A percentile compares a stretch with the other conserved stretches of the same genome.
phyloP scores from a whole-genome alignment of 306 rosid species.

The Ochetophila trinervis region DNA sequence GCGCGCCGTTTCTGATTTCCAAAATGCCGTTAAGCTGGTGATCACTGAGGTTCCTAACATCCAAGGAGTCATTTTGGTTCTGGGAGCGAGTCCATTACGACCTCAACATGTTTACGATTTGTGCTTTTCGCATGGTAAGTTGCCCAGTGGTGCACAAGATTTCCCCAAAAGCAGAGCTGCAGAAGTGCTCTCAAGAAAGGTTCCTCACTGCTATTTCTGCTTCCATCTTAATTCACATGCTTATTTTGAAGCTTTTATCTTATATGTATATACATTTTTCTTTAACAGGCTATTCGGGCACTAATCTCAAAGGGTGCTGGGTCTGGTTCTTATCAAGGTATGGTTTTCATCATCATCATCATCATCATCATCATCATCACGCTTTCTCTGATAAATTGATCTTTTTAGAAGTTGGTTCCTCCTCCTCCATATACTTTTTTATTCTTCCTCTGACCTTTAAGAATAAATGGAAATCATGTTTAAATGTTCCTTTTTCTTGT shows the following conservation, averaged over 20 bases:
- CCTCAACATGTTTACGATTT: slow-evolving; percentile 65
- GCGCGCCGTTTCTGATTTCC: slow-evolving; percentile 46
- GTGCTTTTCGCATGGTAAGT: slow-evolving; percentile 40
- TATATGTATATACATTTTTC: slow-evolving; percentile 25
- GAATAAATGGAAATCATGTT: slow-evolving; percentile 1
- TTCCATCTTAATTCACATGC: slow-evolving; percentile 22
- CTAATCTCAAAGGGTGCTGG: slow-evolving; percentile 77
- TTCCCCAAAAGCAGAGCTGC: slow-evolving; percentile 66
- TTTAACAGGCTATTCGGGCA: slow-evolving; percentile 68
- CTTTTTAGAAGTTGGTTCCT: background rate
- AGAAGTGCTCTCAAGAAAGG: slow-evolving; percentile 76
- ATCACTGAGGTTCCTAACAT: slow-evolving; percentile 42
- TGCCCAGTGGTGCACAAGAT: slow-evolving; percentile 30
- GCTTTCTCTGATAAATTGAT: slow-evolving; percentile 6
- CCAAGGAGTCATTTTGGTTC: slow-evolving; percentile 50
- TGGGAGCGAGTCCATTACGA: slow-evolving; percentile 73
- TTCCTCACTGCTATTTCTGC: slow-evolving; percentile 17
- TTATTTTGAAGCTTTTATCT: slow-evolving; percentile 7
- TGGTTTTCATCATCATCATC: background rate
- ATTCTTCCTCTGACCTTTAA: background rate
- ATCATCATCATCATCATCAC: too few species aligned
- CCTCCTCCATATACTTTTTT: background rate
- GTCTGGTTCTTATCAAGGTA: slow-evolving; percentile 70
- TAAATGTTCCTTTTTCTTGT: background rate
- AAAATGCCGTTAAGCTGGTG: slow-evolving; percentile 57